A percentile compares a stretch with the other conserved stretches of the same genome.
Conservation (phyloP, 163 green algal genomes). For the Smithsoniella earleae region DNA sequence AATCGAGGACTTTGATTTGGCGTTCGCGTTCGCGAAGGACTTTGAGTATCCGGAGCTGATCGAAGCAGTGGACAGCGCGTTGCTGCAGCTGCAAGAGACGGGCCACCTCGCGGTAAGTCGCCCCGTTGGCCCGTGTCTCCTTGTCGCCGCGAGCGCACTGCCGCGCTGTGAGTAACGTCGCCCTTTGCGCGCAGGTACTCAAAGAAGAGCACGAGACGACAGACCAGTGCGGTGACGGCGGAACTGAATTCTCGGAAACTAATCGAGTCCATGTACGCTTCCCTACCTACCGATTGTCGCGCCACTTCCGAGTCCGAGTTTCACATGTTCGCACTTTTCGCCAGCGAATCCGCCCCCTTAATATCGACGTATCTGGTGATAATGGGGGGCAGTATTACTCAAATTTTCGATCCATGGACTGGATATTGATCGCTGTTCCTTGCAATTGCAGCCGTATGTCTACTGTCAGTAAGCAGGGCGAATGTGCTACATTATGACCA, state of each 20-base stretch:
- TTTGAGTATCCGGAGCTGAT: neutral
- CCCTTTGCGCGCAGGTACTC: neutral
- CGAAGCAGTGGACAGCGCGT: neutral
- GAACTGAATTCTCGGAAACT: conserved; percentile 27
- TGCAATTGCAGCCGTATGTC: neutral
- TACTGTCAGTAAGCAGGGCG: too few relatives aligned
- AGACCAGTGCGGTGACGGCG: too few relatives aligned
- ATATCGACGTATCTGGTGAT: too few relatives aligned
- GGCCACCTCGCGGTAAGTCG: neutral
- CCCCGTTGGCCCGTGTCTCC: neutral
- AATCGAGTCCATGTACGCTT: conserved; percentile 3
- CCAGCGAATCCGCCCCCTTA: neutral
- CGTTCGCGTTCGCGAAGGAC: neutral
- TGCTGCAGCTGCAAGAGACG: neutral
- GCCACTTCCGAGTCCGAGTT: neutral
- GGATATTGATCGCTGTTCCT: neutral
- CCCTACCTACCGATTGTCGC: neutral
- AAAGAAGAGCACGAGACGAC: neutral
- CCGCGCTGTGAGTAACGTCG: neutral
- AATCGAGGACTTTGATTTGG: conserved; percentile 11
- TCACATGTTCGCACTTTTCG: too few relatives aligned
- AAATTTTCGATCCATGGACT: neutral
- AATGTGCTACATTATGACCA: too few relatives aligned
- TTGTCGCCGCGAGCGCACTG: neutral
- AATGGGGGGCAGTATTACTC: too few relatives aligned